Evolutionary conservation across 2,329 filamentous ascomycete genomes (phyloP).

Genomic region (Calycina marina): DNA sequence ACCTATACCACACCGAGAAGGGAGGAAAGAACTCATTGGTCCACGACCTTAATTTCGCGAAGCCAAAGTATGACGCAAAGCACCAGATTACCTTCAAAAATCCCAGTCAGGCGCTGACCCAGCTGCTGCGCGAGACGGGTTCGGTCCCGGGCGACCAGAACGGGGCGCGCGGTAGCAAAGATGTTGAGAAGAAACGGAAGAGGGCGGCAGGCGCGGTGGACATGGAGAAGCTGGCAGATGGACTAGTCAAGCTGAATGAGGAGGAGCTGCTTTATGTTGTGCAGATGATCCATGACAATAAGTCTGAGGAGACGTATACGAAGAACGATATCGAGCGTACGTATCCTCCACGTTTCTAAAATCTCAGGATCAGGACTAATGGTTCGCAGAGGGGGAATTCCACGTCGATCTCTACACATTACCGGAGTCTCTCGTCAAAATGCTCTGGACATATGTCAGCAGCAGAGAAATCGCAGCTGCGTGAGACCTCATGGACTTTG

Average conservation of each 20-base stretch:
- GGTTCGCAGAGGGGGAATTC: slow-evolving; percentile 72
- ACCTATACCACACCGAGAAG: slow-evolving; percentile 73
- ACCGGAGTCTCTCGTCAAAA: slow-evolving; percentile 75
- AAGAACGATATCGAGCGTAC: slow-evolving; percentile 93
- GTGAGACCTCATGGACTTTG: not conserved
- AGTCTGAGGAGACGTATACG: slow-evolving; percentile 84
- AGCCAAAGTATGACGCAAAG: slow-evolving; percentile 66
- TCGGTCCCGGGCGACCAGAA: slow-evolving; percentile 66
- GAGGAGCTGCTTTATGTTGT: slow-evolving; percentile 91
- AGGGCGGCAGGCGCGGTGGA: slow-evolving; percentile 50
- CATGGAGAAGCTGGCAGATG: slow-evolving; percentile 94
- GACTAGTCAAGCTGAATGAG: slow-evolving; percentile 74
- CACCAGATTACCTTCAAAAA: slow-evolving; percentile 83
- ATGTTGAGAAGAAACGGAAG: slow-evolving; percentile 64
- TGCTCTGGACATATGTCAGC: slow-evolving; percentile 77
- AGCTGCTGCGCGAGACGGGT: slow-evolving; percentile 68
- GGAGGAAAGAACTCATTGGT: slow-evolving; percentile 61
- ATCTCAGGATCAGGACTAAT: not conserved
- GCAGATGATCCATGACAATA: slow-evolving; percentile 96
- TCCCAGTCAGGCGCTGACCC: slow-evolving; percentile 73
- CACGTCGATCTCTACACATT: slow-evolving; percentile 98
- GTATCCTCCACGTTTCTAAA: slow-evolving; percentile 26
- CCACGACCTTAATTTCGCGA: slow-evolving; percentile 87
- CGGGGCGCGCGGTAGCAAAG: slow-evolving; percentile 41
- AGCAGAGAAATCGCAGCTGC: not conserved